Evolutionary conservation across 257 asterid species (phyloP).

Genomic region (Nyctanthes arbortristis): DNA sequence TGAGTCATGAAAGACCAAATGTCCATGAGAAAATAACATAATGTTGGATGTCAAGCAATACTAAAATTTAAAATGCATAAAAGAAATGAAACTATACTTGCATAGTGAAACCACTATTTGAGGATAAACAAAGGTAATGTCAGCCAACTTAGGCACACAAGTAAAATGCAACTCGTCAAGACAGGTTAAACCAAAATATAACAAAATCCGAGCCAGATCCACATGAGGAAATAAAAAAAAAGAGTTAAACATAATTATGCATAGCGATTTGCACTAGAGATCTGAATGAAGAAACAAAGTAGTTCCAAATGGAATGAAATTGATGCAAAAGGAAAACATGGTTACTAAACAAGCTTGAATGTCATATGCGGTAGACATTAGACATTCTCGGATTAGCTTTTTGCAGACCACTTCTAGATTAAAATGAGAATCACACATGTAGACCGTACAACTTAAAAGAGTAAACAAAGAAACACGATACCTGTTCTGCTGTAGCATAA

Average conservation of each 20-base stretch:
- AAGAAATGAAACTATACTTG: not conserved
- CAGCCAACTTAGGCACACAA: not conserved
- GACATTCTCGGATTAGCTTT: not conserved
- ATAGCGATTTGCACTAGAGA: not conserved
- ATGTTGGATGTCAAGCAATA: not conserved
- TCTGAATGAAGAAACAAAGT: not conserved
- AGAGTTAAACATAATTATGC: not conserved
- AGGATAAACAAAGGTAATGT: not conserved
- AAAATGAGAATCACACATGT: not conserved
- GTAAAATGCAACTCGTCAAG: not conserved
- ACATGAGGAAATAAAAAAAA: not conserved
- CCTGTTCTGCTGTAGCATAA: constrained; percentile 86
- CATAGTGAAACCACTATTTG: not conserved
- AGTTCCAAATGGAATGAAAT: not conserved
- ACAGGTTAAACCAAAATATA: not conserved
- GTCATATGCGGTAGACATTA: not conserved
- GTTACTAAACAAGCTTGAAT: not conserved
- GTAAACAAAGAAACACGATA: constrained; percentile 20
- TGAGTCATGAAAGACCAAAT: not conserved
- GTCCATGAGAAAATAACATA: not conserved
- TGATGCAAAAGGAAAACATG: not conserved
- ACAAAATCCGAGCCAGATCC: not conserved
- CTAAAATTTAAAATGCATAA: not conserved
- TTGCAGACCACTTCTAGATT: not conserved
- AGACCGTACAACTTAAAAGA: not conserved